A percentile compares a stretch with the other conserved stretches of the same genome.
Evolutionary conservation across 2,329 filamentous ascomycete species (phyloP).

Genomic region (Onygenales sp.): DNA sequence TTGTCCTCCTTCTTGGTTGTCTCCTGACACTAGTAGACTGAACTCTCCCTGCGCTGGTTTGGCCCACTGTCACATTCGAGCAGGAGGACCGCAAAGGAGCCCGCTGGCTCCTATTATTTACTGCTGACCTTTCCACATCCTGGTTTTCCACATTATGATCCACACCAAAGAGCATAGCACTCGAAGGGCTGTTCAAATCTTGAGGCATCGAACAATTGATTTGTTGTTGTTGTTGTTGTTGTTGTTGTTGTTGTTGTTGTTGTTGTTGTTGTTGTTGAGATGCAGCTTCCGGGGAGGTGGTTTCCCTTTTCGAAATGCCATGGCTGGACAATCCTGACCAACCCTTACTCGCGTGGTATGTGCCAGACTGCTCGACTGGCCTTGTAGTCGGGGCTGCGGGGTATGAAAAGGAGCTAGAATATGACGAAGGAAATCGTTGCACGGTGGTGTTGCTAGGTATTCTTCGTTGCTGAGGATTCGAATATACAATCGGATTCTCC

Average conservation of each 20-base stretch:
- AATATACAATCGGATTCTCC: slow-evolving; percentile 4
- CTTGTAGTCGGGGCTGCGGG: background rate
- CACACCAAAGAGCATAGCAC: slow-evolving; percentile 4
- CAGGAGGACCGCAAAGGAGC: slow-evolving; percentile 3
- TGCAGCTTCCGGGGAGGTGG: background rate
- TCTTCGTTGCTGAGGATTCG: slow-evolving; percentile 1
- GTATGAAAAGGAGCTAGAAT: slow-evolving; percentile 1
- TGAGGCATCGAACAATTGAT: slow-evolving; percentile 1
- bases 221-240: slow-evolving; percentile 13
- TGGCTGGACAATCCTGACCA: too few species aligned
- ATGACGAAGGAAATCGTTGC: slow-evolving; percentile 1
- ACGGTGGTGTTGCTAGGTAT: slow-evolving; percentile 1
- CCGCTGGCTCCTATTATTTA: slow-evolving; percentile 3
- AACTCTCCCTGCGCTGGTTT: background rate
- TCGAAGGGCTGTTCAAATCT: background rate
- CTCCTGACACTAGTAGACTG: slow-evolving; percentile 4
- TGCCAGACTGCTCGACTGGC: background rate
- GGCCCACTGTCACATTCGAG: background rate
- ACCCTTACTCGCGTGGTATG: too few species aligned
- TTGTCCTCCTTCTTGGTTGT: slow-evolving; percentile 1
- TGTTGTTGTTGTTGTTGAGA: slow-evolving; percentile 14
- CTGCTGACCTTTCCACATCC: background rate
- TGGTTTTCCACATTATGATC: slow-evolving; percentile 7
- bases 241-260: too few species aligned
- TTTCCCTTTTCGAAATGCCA: slow-evolving; percentile 8